phyloP scores from a whole-genome alignment of 2,329 filamentous ascomycete genomes.

The Arthrobotrys pseudoclavata region DNA sequence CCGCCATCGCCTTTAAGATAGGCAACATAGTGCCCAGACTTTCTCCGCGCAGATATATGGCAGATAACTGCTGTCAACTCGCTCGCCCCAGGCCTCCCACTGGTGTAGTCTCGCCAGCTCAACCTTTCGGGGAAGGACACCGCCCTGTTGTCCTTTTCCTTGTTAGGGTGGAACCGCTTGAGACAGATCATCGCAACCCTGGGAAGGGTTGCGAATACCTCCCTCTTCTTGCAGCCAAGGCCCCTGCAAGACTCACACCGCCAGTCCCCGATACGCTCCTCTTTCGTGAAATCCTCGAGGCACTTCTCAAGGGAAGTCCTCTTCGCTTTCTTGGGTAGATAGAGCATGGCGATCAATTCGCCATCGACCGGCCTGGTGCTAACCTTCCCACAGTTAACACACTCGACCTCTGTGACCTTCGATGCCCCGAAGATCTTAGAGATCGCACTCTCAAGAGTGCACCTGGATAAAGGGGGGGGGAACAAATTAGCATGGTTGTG shows the following conservation, averaged over 20 bases:
- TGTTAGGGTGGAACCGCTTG: slow-evolving; percentile 22
- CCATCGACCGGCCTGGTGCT: slow-evolving; percentile 7
- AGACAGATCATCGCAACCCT: slow-evolving; percentile 44
- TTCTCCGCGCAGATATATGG: slow-evolving; percentile 25
- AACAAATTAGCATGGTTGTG: background rate
- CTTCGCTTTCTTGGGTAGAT: slow-evolving; percentile 22
- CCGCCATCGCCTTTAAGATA: slow-evolving; percentile 18
- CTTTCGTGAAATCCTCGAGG: slow-evolving; percentile 27
- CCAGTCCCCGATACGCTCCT: slow-evolving; percentile 36
- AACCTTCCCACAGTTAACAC: slow-evolving; percentile 1
- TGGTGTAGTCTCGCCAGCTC: slow-evolving; percentile 16
- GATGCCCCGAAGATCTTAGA: slow-evolving; percentile 36
- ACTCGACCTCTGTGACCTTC: slow-evolving; percentile 31
- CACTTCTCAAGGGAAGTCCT: slow-evolving; percentile 32
- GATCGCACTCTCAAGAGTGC: background rate
- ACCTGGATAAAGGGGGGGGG: background rate
- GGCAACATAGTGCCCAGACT: slow-evolving; percentile 32
- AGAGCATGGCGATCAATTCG: slow-evolving; percentile 40
- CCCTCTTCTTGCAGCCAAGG: slow-evolving; percentile 31
- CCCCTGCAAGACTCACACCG: slow-evolving; percentile 41
- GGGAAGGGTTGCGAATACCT: slow-evolving; percentile 38
- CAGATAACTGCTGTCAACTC: slow-evolving; percentile 40
- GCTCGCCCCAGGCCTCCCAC: slow-evolving; percentile 10
- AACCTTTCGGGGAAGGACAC: slow-evolving; percentile 42
- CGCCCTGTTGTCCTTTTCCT: slow-evolving; percentile 35